Evolutionary conservation across 2,329 filamentous ascomycete species (phyloP).

Genomic region (Botrytis elliptica): DNA sequence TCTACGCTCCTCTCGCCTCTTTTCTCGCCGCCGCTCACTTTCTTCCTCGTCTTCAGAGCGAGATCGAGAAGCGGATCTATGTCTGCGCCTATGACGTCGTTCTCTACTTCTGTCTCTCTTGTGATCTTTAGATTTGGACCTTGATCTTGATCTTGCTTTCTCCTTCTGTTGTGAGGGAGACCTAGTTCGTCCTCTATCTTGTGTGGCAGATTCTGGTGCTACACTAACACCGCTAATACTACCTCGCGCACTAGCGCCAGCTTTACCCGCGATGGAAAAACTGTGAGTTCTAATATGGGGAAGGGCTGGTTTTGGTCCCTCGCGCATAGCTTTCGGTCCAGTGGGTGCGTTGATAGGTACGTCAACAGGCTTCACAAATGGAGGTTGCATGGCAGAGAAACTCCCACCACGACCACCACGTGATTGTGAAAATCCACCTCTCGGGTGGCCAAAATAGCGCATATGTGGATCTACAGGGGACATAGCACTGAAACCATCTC

Average conservation of each 20-base stretch:
- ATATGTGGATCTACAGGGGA: slow-evolving; percentile 19
- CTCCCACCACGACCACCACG: slow-evolving; percentile 42
- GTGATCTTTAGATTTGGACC: slow-evolving; percentile 36
- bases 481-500: slow-evolving; percentile 30
- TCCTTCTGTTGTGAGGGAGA: slow-evolving; percentile 32
- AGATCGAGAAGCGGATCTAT: slow-evolving; percentile 36
- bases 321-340: slow-evolving; percentile 91
- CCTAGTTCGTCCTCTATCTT: slow-evolving; percentile 33
- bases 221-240: slow-evolving; percentile 35
- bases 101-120: slow-evolving; percentile 35
- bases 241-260: slow-evolving; percentile 31
- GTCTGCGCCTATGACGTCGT: slow-evolving; percentile 35
- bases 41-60: slow-evolving; percentile 37
- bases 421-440: slow-evolving; percentile 30
- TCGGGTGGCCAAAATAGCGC: slow-evolving; percentile 37
- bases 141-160: slow-evolving; percentile 39
- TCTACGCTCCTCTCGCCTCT: slow-evolving; percentile 33
- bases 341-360: slow-evolving; percentile 75
- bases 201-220: slow-evolving; percentile 31
- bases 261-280: slow-evolving; percentile 42
- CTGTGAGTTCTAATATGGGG: slow-evolving; percentile 54
- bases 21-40: slow-evolving; percentile 36
- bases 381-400: slow-evolving; percentile 40
- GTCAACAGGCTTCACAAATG: slow-evolving; percentile 39
- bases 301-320: slow-evolving; percentile 78